Percentiles rank a stretch among this genome's conserved stretches.
Evolutionary conservation across 2,329 filamentous ascomycete genomes (phyloP).

Genomic region (Zarea fungicola): DNA sequence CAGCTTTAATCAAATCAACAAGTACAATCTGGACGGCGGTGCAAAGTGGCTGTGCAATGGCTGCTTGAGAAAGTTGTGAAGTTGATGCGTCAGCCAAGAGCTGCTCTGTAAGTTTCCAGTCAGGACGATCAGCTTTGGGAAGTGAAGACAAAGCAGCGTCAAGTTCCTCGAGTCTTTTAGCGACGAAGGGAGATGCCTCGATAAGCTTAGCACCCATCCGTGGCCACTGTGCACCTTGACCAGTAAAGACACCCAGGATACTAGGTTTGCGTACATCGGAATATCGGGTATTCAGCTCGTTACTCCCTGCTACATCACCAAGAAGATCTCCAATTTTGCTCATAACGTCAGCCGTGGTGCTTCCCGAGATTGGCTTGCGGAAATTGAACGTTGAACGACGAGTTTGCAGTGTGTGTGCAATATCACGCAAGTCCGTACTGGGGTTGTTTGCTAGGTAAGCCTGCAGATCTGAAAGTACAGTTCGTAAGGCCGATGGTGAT

Average conservation of each 20-base stretch:
- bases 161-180: no score
- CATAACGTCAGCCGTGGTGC: not conserved
- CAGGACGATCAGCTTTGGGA: slow-evolving; percentile 18
- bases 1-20: slow-evolving; percentile 33
- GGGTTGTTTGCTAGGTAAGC: not conserved
- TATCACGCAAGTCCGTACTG: not conserved
- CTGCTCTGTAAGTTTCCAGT: slow-evolving; percentile 28
- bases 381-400: not conserved
- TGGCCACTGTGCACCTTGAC: slow-evolving; percentile 26
- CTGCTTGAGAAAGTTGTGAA: slow-evolving; percentile 26
- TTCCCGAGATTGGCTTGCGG: not conserved
- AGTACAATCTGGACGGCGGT: slow-evolving; percentile 39
- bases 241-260: slow-evolving; percentile 25
- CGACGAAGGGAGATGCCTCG: slow-evolving; percentile 20
- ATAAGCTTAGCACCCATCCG: slow-evolving; percentile 26
- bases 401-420: not conserved
- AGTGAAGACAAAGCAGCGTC: no score
- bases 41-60: slow-evolving; percentile 33
- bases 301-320: not conserved
- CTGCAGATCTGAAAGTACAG: not conserved
- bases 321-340: not conserved
- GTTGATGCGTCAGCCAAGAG: slow-evolving; percentile 23
- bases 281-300: not conserved
- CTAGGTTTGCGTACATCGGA: no score
- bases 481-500: not conserved